Base-by-base conservation (phyloP, 306 rosid genomes). In the Glycine latifolia region DNA sequence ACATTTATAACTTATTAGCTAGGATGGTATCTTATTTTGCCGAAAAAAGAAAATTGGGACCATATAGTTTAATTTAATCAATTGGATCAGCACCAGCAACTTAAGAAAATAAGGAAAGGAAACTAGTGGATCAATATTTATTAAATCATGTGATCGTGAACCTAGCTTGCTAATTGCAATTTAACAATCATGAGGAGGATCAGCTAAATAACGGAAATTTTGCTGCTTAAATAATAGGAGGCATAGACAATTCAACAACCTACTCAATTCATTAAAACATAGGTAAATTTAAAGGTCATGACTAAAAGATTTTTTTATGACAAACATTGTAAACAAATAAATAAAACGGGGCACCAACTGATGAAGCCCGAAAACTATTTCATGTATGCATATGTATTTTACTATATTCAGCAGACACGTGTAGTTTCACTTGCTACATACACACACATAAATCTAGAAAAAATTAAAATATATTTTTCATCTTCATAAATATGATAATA, bases 161-260 rank as follows among this genome's bases (percentile, higher is more conserved):
- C 13, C 43, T 55, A 31, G 70, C 54, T 63, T 73, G 44, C 49
- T 65, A 65, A 67, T 73, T 75, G 69, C 53, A 75, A 74, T 74
- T 65, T 20, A 69, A 69, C 16, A 17, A 71, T 61, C 10, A 58
- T 8, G 55, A 53, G n/a, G 26, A 72, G 60, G 62, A 6, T 71
- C 17, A 77, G 35, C 61, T 6, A 58, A 70, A 55, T 65, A 47
- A 61, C 41, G 62, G 79, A 61, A 70, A 83, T 3, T 66, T 74
- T 33, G 14, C 69, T 41, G 75, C 61, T 68, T 58, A 56, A 26
- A 56, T 56, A 79, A 67, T 15, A 43, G 26, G 37, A 44, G 12
- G 16, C 9, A 54, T 56, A 20, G 83, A 79, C 71, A 70, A 58
- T 58, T 58, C 72, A 80, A 47, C 73, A 80, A 71, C 71, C 77